phyloP scores from a whole-genome alignment of 495 filamentous ascomycete species.

The Margaritispora aquatica region DNA sequence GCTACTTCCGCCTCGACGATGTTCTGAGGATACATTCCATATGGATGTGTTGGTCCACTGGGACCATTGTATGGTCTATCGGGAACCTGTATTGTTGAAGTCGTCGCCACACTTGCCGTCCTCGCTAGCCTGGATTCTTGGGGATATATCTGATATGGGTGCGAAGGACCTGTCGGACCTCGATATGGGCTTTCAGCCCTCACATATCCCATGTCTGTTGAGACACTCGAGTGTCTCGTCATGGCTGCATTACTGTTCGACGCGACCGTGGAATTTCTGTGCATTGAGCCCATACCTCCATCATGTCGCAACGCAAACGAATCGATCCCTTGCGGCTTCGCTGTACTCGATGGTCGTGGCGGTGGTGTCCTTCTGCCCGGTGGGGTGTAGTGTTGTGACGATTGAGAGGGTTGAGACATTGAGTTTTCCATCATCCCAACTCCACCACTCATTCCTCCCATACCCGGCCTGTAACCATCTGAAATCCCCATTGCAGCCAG shows the following conservation, averaged over 20 bases:
- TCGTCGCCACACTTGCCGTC: constrained; percentile 58
- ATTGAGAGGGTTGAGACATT: constrained; percentile 24
- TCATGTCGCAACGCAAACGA: constrained; percentile 37
- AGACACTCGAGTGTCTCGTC: constrained; percentile 30
- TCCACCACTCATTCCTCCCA: constrained; percentile 8
- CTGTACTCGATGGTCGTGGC: constrained; percentile 38
- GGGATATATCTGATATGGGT: constrained; percentile 81
- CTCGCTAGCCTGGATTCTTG: constrained; percentile 64
- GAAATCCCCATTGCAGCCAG: constrained; percentile 35
- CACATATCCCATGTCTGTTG: constrained; percentile 33
- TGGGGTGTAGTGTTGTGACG: constrained; percentile 12
- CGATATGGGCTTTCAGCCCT: constrained; percentile 52
- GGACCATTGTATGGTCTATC: constrained; percentile 56
- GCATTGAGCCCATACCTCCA: constrained; percentile 29
- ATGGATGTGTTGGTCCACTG: constrained; percentile 72
- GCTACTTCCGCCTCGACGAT: constrained; percentile 37
- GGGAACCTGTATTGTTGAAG: constrained; percentile 42
- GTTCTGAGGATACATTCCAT: constrained; percentile 76
- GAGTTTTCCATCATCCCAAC: constrained; percentile 18
- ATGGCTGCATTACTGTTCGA: constrained; percentile 9
- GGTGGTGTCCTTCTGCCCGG: constrained; percentile 20
- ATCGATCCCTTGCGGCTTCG: constrained; percentile 36
- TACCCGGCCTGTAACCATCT: constrained; percentile 35
- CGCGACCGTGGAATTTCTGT: constrained; percentile 6
- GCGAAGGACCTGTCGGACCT: constrained; percentile 65